Base-by-base conservation (phyloP, 1,139 yeast genomes). In the Suhomyces anneliseae region DNA sequence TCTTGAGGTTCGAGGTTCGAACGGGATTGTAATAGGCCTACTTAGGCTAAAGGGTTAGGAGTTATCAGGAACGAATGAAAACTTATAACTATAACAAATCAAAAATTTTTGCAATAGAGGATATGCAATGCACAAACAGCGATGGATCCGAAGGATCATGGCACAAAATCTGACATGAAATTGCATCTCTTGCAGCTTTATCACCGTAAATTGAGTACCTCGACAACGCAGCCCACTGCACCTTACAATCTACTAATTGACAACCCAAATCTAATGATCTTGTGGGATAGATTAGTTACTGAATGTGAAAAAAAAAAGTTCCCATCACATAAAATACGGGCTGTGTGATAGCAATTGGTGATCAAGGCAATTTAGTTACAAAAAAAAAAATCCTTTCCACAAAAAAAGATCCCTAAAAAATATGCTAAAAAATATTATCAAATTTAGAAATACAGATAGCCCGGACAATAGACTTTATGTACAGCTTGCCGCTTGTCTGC, bases 161-260 rank as follows among this genome's bases (percentile, higher is more conserved):
- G 38, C 29, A 32, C 40, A 29, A 31, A 38, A 38, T 27, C 34
- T 38, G 29, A 35, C 29, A 36, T 36, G 32, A 36, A 36, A 36
- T 36, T 12, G 4, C 40, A 27, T 38, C 40, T 27, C 24, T 38
- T 38, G 40, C 40, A 38, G 27, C n/a, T 29, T 29, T 9, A 11
- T 5, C n/a, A 29, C 32, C n/a, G n/a, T 29, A 29, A 11, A 29
- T 29, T 11, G n/a, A 5, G 32, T 29, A 29, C 32, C 32, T 9
- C 9, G 32, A 29, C 32, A 29, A 29, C 32, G 11, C n/a, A 29
- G 2, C 9, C 32, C 2, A 11, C 32, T 9, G 32, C 9, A 29
- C 7, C 32, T 11, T 9, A 29, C 7, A 29, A 29, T 11, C n/a
- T 9, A 29, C 32, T 29, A 29, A 11, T 11, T 9, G 7, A 29